These are phyloP conservation scores for Ramularia endophylla DNA, from an alignment of 2,329 filamentous ascomycete species.

Conservation along the genomic window DNA sequence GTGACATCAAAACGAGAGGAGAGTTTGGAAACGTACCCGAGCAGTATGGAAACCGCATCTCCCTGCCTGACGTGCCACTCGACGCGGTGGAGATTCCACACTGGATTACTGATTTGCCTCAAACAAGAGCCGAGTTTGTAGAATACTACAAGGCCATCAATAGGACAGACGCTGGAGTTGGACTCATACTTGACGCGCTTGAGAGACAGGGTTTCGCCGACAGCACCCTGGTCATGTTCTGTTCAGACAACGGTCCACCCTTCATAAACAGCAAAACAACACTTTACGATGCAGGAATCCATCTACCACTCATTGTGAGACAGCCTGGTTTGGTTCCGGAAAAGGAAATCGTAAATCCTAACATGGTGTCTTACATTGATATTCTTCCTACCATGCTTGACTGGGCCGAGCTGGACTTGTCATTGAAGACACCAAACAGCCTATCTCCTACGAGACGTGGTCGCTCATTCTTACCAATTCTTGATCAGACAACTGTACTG, in stretches of 20 bases:
- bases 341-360: slow-evolving; percentile 34
- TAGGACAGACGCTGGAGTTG: slow-evolving; percentile 40
- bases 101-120: slow-evolving; percentile 38
- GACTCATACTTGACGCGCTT: slow-evolving; percentile 35
- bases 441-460: slow-evolving; percentile 26
- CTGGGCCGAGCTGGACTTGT: slow-evolving; percentile 28
- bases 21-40: slow-evolving; percentile 42
- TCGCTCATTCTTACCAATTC: slow-evolving; percentile 36
- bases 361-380: slow-evolving; percentile 44
- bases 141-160: slow-evolving; percentile 38
- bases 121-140: slow-evolving; percentile 38
- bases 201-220: slow-evolving; percentile 28
- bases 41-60: slow-evolving; percentile 10
- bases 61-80: slow-evolving; percentile 6
- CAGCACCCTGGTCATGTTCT: slow-evolving; percentile 41
- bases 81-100: slow-evolving; percentile 35
- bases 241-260: slow-evolving; percentile 46
- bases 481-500: slow-evolving; percentile 18
- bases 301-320: slow-evolving; percentile 40
- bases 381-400: slow-evolving; percentile 43
- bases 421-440: slow-evolving; percentile 4
- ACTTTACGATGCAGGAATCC: slow-evolving; percentile 44
- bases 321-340: slow-evolving; percentile 24
- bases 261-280: slow-evolving; percentile 50
- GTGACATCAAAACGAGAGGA: slow-evolving; percentile 33